Conservation (phyloP, 2,329 filamentous ascomycete species). For the Botrytis fragariae region DNA sequence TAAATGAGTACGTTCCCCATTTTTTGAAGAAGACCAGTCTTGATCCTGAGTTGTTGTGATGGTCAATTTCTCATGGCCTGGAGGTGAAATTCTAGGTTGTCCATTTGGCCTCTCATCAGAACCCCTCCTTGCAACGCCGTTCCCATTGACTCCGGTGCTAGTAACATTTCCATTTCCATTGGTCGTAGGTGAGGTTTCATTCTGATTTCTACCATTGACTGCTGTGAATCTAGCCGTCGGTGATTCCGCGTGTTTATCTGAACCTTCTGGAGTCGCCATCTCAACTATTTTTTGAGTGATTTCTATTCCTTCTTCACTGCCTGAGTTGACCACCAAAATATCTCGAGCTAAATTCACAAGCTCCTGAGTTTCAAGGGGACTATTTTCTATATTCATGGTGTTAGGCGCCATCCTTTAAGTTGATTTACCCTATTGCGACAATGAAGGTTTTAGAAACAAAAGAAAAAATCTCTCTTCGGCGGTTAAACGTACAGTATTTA, state of each 20-base stretch:
- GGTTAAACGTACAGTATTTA: constrained; percentile 17
- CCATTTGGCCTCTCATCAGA: constrained; percentile 37
- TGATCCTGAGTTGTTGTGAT: constrained; percentile 36
- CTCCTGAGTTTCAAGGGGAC: constrained; percentile 27
- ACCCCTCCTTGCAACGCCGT: constrained; percentile 30
- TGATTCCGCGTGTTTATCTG: constrained; percentile 30
- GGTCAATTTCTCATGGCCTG: constrained; percentile 38
- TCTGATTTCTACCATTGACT: constrained; percentile 37
- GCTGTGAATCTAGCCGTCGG: constrained; percentile 40
- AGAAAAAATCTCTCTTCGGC: constrained; percentile 11
- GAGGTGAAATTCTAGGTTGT: constrained; percentile 35
- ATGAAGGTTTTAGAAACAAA: constrained; percentile 12
- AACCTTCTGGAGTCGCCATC: constrained; percentile 28
- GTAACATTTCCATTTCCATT: constrained; percentile 9
- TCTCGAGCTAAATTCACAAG: constrained; percentile 31
- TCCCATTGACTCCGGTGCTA: constrained; percentile 25
- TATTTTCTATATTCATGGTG: constrained; percentile 26
- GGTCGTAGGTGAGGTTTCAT: background rate
- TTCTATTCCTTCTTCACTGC: background rate
- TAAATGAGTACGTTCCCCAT: constrained; percentile 28
- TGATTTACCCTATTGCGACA: constrained; percentile 9
- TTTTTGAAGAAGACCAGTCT: constrained; percentile 35
- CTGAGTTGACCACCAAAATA: constrained; percentile 25
- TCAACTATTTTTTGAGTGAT: constrained; percentile 11
- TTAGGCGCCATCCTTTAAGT: constrained; percentile 23